These are phyloP conservation scores for Cercospora sp. DNA, from an alignment of 2,329 filamentous ascomycete genomes.

Conservation along the genomic window DNA sequence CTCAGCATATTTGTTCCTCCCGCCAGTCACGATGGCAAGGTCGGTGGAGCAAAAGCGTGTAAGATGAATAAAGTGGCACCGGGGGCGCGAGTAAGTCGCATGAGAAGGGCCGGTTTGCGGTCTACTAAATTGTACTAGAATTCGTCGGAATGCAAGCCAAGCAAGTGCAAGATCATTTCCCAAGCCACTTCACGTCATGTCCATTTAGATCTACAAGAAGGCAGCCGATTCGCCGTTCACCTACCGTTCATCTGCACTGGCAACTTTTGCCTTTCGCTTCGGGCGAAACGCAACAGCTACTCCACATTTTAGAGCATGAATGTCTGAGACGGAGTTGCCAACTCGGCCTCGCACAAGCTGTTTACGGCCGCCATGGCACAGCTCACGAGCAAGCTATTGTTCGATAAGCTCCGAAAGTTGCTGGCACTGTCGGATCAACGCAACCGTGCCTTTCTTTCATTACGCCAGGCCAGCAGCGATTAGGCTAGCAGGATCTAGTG, in stretches of 20 bases:
- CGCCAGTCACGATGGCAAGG: not conserved
- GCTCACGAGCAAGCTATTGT: not conserved
- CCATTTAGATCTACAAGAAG: not conserved
- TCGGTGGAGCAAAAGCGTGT: not conserved
- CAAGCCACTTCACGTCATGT: not conserved
- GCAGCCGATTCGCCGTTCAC: not conserved
- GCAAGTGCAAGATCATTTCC: not conserved
- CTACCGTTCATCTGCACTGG: not conserved
- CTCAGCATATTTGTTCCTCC: not conserved
- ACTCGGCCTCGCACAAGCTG: not conserved
- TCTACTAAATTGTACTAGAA: constrained; percentile 8
- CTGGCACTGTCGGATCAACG: not conserved
- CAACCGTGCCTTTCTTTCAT: not conserved
- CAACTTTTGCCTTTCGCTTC: not conserved
- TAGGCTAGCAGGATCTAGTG: too few relatives aligned
- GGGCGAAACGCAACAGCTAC: not conserved
- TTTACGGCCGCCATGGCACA: not conserved
- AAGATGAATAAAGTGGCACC: not conserved
- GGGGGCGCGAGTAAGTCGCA: not conserved
- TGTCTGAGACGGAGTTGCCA: not conserved
- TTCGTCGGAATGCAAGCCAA: not conserved
- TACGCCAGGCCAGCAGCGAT: not conserved
- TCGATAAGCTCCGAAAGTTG: not conserved
- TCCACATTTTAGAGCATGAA: not conserved
- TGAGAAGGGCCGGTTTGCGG: not conserved